Evolutionary conservation across 176 grass and related monocot genomes (phyloP), one percentile per base, ranked within the genome.

Genomic region (Aegilops sharonensis): DNA sequence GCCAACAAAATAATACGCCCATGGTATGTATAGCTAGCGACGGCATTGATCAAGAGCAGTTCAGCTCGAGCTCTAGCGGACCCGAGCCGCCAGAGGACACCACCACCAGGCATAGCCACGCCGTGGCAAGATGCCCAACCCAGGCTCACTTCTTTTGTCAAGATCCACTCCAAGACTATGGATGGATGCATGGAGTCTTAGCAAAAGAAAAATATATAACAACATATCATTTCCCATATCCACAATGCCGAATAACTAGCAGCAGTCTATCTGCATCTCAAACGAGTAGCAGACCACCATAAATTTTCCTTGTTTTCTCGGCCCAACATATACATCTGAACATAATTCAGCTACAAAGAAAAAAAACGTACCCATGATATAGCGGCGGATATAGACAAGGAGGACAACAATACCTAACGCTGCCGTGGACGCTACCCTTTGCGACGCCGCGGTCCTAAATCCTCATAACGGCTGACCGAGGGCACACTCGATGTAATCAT

Each of bases 371-470:
- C 61, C 54, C 56, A 47, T 29, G 75, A 74, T 45, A 84, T 40
- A 40, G 34, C 4, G 2, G 42, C 21, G 70, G 35, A 61, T 89
- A 89, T 86, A 86, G 66, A 92, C 83, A 89, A 40, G 71, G 87
- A 5, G 1, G 77, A 15, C 35, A 35, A 35, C 64, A 79, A 64
- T 81, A 86, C 34, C 66, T 87, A 84, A 36, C 9, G 17, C 80
- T 47, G 18, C 34, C 30, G 4, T 4, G 32, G 42, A 37, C 4
- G n/a, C 32, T 66, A 11, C 31, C 31, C 52, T 54, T 54, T 27
- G 29, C 2, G 13, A 79, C 42, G 10, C 18, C 40, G 42, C 11
- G 72, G 83, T 64, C 59, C 54, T 40, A 68, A 2, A 65, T 72
- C 73, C 35, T 61, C 62, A 40, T 3, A 37, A 11, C 81, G 83